phyloP scores from a whole-genome alignment of 73 alveolate species.

The Loxodes magnus region DNA sequence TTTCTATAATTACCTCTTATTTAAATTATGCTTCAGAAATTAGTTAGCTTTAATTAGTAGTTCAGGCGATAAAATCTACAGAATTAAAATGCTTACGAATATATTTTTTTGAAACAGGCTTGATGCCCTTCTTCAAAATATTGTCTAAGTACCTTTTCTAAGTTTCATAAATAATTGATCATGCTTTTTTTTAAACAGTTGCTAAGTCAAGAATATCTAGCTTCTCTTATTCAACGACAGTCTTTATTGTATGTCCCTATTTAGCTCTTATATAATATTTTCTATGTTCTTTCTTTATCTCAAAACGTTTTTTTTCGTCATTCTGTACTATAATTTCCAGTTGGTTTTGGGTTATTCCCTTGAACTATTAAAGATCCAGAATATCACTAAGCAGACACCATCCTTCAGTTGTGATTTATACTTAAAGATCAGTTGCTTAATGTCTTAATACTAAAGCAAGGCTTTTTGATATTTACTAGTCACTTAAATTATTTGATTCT shows the following conservation, averaged over 20 bases:
- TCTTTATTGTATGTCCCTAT: constrained; percentile 67
- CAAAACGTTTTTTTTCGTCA: constrained; percentile 61
- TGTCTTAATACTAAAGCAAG: no score
- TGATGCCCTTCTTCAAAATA: constrained; percentile 46
- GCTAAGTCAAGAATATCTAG: constrained; percentile 24
- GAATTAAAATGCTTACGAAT: constrained; percentile 33
- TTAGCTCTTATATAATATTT: constrained; percentile 52
- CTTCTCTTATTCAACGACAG: constrained; percentile 52
- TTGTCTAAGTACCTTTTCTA: constrained; percentile 27
- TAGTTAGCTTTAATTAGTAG: constrained; percentile 54
- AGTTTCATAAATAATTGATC: constrained; percentile 66
- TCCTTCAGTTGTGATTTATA: no score
- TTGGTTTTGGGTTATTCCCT: no score
- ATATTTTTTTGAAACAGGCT: constrained; percentile 63
- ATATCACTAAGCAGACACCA: no score
- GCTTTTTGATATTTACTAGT: no score
- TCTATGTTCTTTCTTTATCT: constrained; percentile 35
- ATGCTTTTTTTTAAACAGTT: constrained; percentile 14
- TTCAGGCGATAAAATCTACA: constrained; percentile 59
- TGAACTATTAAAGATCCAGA: no score
- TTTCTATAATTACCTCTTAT: constrained; percentile 45
- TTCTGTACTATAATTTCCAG: constrained; percentile 36
- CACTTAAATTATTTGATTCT: no score
- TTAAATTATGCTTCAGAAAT: constrained; percentile 69
- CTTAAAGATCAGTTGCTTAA: no score